phyloP scores from a whole-genome alignment of 1,139 yeast species.

The Wickerhamomyces sp. region DNA sequence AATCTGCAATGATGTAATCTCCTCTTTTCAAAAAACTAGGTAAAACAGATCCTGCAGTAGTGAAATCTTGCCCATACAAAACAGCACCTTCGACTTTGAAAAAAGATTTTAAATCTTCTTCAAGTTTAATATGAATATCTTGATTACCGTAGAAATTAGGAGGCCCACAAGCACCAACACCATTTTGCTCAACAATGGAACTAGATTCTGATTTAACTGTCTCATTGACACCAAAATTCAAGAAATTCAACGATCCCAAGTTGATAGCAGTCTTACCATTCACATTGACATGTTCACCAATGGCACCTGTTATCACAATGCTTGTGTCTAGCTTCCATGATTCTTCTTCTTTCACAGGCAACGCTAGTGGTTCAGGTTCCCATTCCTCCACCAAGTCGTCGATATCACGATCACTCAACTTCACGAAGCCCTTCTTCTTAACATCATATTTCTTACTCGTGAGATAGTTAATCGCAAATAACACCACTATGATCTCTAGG shows the following conservation, averaged over 20 bases:
- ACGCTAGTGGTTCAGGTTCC: constrained; percentile 82
- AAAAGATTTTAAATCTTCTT: constrained; percentile 68
- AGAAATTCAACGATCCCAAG: constrained; percentile 59
- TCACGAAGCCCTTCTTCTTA: constrained; percentile 67
- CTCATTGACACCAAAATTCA: constrained; percentile 49
- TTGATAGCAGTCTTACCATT: constrained; percentile 33
- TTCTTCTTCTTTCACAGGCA: constrained; percentile 47
- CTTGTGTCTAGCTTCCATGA: constrained; percentile 57
- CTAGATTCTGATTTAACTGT: constrained; percentile 53
- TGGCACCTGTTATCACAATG: constrained; percentile 59
- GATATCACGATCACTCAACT: constrained; percentile 61
- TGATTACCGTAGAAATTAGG: constrained; percentile 97
- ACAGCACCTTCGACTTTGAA: constrained; percentile 77
- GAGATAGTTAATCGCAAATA: constrained; percentile 87
- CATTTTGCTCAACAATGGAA: constrained; percentile 58
- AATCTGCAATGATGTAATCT: constrained; percentile 85
- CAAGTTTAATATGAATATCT: constrained; percentile 82
- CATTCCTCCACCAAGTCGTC: constrained; percentile 87
- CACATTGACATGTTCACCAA: constrained; percentile 46
- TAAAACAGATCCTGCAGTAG: constrained; percentile 90
- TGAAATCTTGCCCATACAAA: constrained; percentile 89
- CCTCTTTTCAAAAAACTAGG: constrained; percentile 96
- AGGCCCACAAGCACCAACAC: constrained; percentile 99
- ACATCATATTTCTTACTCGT: constrained; percentile 77
- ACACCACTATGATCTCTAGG: constrained; percentile 68